phyloP scores from a whole-genome alignment of 257 asterid genomes.

The Capsicum pubescens region DNA sequence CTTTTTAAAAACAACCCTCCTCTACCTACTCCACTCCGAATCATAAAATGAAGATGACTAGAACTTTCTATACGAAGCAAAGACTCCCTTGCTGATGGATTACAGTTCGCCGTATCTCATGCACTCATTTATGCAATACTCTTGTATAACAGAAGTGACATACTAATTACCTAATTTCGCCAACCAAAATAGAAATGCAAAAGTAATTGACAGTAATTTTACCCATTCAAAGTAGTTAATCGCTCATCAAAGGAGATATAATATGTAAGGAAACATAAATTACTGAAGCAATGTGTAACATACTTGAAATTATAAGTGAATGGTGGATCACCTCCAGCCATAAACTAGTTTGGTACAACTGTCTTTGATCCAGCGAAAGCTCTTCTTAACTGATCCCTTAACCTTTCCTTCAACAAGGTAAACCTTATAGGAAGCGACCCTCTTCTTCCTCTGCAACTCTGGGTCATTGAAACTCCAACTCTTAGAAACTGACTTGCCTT shows the following conservation, averaged over 20 bases:
- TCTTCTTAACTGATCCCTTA: slow-evolving; percentile 28
- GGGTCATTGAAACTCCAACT: slow-evolving; percentile 31
- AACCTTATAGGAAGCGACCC: slow-evolving; percentile 34
- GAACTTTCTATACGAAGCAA: background rate
- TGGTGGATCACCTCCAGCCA: slow-evolving; percentile 30
- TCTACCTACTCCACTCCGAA: background rate
- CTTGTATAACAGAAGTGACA: background rate
- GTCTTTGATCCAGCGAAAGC: slow-evolving; percentile 33
- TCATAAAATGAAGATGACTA: background rate
- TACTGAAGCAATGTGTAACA: background rate
- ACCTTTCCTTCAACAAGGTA: slow-evolving; percentile 34
- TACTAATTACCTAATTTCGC: background rate
- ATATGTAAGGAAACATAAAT: background rate
- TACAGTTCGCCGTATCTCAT: no score
- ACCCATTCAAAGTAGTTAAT: background rate
- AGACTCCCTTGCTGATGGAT: background rate
- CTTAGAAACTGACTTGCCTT: slow-evolving; percentile 23
- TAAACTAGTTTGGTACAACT: slow-evolving; percentile 26
- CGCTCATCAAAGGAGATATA: slow-evolving; percentile 7
- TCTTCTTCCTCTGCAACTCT: slow-evolving; percentile 36
- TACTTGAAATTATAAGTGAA: background rate
- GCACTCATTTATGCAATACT: background rate
- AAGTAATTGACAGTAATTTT: background rate
- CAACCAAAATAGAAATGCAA: slow-evolving; percentile 2
- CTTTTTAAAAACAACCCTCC: background rate